Base-by-base conservation (phyloP, 331 rosid species). In the Dryas integrifolia region DNA sequence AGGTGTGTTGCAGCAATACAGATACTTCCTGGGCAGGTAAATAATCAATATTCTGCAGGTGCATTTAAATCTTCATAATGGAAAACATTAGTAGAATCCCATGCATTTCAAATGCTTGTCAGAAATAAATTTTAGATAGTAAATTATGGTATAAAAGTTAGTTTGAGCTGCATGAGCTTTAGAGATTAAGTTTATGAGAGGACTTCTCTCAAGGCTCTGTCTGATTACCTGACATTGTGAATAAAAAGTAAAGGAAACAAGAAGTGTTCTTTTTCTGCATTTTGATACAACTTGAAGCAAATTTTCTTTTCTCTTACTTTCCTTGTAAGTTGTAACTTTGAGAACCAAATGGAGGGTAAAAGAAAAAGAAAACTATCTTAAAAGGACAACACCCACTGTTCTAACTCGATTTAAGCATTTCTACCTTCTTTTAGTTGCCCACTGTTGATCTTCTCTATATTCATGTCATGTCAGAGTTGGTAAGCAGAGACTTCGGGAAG, bases 401-500 rank as follows among this genome's bases (percentile, higher is more conserved):
- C 2, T 30, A 30, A 30, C 35, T 30, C 35, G 35, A 30, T 30
- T 30, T 30, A 30, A 30, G 35, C 35, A 30, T 62, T 7, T 39
- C 47, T 15, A 7, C 67, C 30, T 71, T 45, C 9, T 57, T 14
- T 58, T 7, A 57, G 7, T 45, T 40, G 0, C 67, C 4, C 15
- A 14, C 30, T 4, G n/a, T 14, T 73, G 68, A 72, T 75, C 44
- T 43, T 73, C 67, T 77, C 16, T 58, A 62, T 57, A 50, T 64
- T 74, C 47, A 75, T 49, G 73, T 49, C 65, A 67, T 85, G 63
- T 73, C 85, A 95, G 99, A 82, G 88, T 70, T 72, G 88, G 87
- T 76, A 95, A 92, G 89, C 98, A 95, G 82, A 82, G 96, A 74
- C 83, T 89, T 30, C 82, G 98, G 77, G 99, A 95, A 83, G 90